phyloP scores from a whole-genome alignment of 108 stramenopile genomes.

The Cyclotella choctawhatcheeana region DNA sequence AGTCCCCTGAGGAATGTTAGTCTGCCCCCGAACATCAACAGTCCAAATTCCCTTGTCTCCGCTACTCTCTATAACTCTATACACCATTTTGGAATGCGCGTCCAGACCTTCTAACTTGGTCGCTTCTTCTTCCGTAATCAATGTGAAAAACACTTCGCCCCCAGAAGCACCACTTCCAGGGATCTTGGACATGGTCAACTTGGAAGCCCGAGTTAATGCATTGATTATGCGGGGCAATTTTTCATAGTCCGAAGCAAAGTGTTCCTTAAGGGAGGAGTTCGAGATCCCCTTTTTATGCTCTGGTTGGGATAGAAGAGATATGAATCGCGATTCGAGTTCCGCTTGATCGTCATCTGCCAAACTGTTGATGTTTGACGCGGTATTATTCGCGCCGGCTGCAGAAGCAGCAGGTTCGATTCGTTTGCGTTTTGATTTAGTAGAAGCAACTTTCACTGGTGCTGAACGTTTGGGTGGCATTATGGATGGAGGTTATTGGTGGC shows the following conservation, averaged over 20 bases:
- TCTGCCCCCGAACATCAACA: conserved; percentile 90
- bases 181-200: conserved; percentile 75
- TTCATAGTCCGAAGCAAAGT: conserved; percentile 59
- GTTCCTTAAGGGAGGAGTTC: conserved; percentile 69
- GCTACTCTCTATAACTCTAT: conserved; percentile 91
- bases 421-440: too few species aligned
- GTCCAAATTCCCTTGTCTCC: conserved; percentile 98
- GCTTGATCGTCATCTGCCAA: not conserved
- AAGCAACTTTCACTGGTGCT: too few species aligned
- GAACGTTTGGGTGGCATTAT: too few species aligned
- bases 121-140: conserved; percentile 70
- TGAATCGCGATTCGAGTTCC: conserved; percentile 64
- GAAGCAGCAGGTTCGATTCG: too few species aligned
- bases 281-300: conserved; percentile 63
- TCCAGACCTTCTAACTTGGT: conserved; percentile 83
- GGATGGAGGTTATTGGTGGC: too few species aligned
- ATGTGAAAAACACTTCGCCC: conserved; percentile 70
- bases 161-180: conserved; percentile 20
- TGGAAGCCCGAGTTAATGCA: conserved; percentile 64
- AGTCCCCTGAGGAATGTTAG: conserved; percentile 90
- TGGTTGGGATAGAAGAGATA: conserved; percentile 55
- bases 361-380: too few species aligned
- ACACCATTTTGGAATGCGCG: conserved; percentile 81
- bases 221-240: conserved; percentile 79
- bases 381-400: too few species aligned